Conservation (phyloP, 73 alveolate species). For the Stentor coeruleus region DNA sequence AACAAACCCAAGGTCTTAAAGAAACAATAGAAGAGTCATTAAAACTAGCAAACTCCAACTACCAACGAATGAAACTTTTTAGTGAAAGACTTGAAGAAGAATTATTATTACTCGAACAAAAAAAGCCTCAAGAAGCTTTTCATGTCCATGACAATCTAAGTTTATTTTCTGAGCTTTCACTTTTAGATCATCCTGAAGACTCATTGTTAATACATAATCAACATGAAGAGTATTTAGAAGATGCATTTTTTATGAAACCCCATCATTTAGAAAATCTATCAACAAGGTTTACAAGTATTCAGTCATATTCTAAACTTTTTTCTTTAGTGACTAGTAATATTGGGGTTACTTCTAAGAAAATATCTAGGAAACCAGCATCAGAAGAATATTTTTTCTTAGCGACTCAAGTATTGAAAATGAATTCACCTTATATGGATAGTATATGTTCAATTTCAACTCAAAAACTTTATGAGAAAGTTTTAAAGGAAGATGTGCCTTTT, state of each 20-base stretch:
- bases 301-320: neutral
- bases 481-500: neutral
- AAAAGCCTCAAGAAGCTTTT: neutral
- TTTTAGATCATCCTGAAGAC: neutral
- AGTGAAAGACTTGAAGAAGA: neutral
- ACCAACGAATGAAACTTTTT: neutral
- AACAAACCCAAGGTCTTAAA: too few relatives aligned
- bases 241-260: neutral
- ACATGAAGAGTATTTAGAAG: neutral
- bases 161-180: neutral
- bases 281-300: neutral
- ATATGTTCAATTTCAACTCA: neutral
- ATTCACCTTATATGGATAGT: conserved; percentile 8
- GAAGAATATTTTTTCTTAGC: conserved; percentile 7
- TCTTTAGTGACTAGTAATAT: neutral
- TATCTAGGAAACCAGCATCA: neutral
- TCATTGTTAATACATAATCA: too few relatives aligned
- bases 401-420: conserved; percentile 16
- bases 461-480: neutral
- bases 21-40: neutral
- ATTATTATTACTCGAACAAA: neutral
- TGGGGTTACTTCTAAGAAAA: neutral
- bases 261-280: neutral
- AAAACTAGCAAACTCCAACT: neutral
- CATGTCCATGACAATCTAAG: neutral